phyloP scores from a whole-genome alignment of 2,329 filamentous ascomycete species.

The Neopestalotiopsis clavispora region DNA sequence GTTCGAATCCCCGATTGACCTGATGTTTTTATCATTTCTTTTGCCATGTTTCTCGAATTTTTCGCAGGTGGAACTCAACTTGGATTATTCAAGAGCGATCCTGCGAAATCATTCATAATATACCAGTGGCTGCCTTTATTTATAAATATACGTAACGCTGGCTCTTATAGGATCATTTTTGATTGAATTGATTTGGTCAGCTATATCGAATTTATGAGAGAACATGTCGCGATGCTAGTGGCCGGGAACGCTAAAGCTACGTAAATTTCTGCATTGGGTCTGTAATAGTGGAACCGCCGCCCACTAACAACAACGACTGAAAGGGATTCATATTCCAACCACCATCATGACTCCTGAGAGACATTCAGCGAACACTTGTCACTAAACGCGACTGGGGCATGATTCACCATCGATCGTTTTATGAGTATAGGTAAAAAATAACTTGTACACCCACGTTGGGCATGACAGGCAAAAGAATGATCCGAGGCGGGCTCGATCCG shows the following conservation, averaged over 20 bases:
- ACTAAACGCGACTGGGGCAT: too few species aligned
- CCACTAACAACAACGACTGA: neutral
- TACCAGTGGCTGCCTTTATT: too few species aligned
- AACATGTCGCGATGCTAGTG: neutral
- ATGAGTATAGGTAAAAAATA: neutral
- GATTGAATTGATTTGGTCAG: too few species aligned
- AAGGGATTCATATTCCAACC: too few species aligned
- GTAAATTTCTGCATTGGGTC: neutral
- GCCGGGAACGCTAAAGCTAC: neutral
- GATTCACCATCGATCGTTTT: neutral
- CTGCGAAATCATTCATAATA: too few species aligned
- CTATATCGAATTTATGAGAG: too few species aligned
- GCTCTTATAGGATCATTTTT: too few species aligned
- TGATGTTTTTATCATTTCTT: neutral
- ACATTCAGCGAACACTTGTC: too few species aligned
- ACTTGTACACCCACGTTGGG: neutral
- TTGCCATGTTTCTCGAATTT: neutral
- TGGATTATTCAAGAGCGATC: too few species aligned
- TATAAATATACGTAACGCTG: too few species aligned
- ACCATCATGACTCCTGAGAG: too few species aligned
- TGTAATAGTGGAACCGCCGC: neutral
- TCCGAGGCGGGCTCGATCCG: conserved; percentile 16
- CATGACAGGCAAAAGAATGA: neutral
- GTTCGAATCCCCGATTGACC: conserved; percentile 16
- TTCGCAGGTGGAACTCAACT: too few species aligned